phyloP scores from a whole-genome alignment of 768 basidiomycete species.

The Lactifluus hygrophoroides region DNA sequence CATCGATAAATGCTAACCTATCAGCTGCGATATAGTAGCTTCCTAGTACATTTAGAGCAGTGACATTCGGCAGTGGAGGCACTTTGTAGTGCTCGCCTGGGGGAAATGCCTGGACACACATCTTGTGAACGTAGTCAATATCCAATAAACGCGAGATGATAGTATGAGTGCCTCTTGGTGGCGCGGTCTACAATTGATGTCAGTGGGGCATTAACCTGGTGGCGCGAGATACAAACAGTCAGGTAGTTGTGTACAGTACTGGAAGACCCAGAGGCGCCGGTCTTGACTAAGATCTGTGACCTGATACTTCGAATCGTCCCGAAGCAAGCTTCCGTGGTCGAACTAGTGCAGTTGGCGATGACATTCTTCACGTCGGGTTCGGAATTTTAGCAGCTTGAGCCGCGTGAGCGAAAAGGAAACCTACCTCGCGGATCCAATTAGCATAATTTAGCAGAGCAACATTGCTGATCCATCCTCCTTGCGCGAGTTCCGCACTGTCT shows the following conservation, averaged over 20 bases:
- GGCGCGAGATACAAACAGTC: constrained; percentile 37
- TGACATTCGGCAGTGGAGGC: constrained; percentile 69
- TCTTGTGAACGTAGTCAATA: constrained; percentile 59
- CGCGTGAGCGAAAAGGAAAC: constrained; percentile 9
- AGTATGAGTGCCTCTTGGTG: constrained; percentile 56
- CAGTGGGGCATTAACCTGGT: too few species aligned
- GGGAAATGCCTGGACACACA: constrained; percentile 66
- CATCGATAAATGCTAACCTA: constrained; percentile 81
- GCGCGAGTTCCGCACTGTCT: neutral
- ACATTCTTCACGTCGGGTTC: constrained; percentile 8
- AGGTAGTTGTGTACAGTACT: constrained; percentile 90
- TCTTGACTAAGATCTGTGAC: constrained; percentile 54
- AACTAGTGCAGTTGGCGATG: constrained; percentile 21
- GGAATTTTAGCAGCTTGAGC: neutral
- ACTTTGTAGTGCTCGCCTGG: constrained; percentile 69
- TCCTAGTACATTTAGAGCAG: constrained; percentile 76
- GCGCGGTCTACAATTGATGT: constrained; percentile 46
- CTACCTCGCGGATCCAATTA: constrained; percentile 62
- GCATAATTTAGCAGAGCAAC: constrained; percentile 65
- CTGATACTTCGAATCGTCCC: constrained; percentile 66
- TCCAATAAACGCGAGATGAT: constrained; percentile 76
- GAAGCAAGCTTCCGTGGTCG: constrained; percentile 63
- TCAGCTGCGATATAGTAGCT: constrained; percentile 76
- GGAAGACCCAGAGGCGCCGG: constrained; percentile 88
- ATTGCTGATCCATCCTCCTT: constrained; percentile 33